Base-by-base conservation (phyloP, 2,329 filamentous ascomycete species). In the Cylindrodendrum hubeiense region DNA sequence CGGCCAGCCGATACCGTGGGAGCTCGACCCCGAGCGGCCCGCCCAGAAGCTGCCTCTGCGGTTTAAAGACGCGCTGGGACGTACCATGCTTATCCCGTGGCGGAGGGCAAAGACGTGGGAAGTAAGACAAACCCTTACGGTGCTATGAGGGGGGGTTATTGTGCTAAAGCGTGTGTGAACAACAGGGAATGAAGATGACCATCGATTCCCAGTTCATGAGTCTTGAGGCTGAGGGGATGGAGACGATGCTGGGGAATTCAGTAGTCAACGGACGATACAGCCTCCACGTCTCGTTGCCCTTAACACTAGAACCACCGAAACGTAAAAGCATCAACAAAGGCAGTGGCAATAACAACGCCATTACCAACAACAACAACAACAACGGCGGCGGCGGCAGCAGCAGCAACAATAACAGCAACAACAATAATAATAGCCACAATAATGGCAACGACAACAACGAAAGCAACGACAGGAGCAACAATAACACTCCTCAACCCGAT, bases 111-210 rank as follows among this genome's bases (percentile, higher is more conserved):
- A 67, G 24, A 67, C 65, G 30, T 67, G 65, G 65, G 65, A 67
- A 39, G 65, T 65, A 59, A 51, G 65, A 26, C 12, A 21, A 52
- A 3, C 8, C 5, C 15, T n/a, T 15, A 17, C 8, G 3, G 19
- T n/a, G 41, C 30, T 9, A 19, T 26, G 39, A n/a, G 10, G 13
- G 4, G 28, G 9, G 3, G n/a, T 24, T 8, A 9, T 30, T 22
- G 26, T 5, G 19, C 41, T 57, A 28, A 22, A 41, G 21, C 21
- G 21, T 53, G 15, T 4, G 8, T 34, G 13, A 9, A 47, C 24
- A 26, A 52, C 22, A 67, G 65, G 65, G 65, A 28, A 67, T 67
- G 65, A 67, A 67, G 51, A 67, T 67, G 57, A 61, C 65, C 2
- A 67, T 67, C 21, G 65, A 67, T 34, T 37, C 55, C 24, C 61